Percentiles rank a stretch among this genome's conserved stretches.
phyloP scores from a whole-genome alignment of 2,329 filamentous ascomycete species.

The Xenoacremonium recifei region DNA sequence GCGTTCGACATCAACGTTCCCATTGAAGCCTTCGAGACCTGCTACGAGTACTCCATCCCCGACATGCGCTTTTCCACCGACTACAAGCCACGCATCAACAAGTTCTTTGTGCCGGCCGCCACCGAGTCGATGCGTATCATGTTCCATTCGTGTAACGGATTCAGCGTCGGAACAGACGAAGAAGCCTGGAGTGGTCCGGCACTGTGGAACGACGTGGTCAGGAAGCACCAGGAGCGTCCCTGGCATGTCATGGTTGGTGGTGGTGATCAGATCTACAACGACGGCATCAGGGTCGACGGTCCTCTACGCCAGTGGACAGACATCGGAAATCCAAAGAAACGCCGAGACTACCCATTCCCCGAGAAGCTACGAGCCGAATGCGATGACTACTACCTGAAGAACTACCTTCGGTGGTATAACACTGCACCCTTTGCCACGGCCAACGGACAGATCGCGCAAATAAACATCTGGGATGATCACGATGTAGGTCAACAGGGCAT shows the following conservation, averaged over 20 bases:
- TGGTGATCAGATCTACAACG: slow-evolving; percentile 96
- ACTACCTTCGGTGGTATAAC: slow-evolving; percentile 83
- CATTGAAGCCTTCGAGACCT: slow-evolving; percentile 65
- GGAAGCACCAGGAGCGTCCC: slow-evolving; percentile 73
- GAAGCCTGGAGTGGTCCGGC: slow-evolving; percentile 86
- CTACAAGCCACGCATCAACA: slow-evolving; percentile 58
- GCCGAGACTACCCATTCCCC: slow-evolving; percentile 75
- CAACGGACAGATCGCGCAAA: slow-evolving; percentile 88
- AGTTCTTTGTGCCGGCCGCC: slow-evolving; percentile 81
- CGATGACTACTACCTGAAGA: slow-evolving; percentile 87
- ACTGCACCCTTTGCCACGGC: slow-evolving; percentile 81
- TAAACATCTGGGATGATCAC: slow-evolving; percentile 99
- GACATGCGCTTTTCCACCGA: slow-evolving; percentile 60
- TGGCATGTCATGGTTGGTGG: slow-evolving; percentile 97
- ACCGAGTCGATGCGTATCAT: slow-evolving; percentile 94
- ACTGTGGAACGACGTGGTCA: slow-evolving; percentile 90
- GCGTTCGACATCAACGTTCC: slow-evolving; percentile 80
- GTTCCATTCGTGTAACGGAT: slow-evolving; percentile 98
- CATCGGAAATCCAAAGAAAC: slow-evolving; percentile 79
- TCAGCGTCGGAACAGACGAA: slow-evolving; percentile 83
- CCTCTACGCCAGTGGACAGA: slow-evolving; percentile 80
- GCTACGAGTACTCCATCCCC: slow-evolving; percentile 76
- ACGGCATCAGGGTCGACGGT: slow-evolving; percentile 81
- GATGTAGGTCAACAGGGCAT: slow-evolving; percentile 50
- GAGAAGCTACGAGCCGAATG: slow-evolving; percentile 77